These are phyloP conservation scores for Digitaria exilis DNA, from an alignment of 202 grass and related monocot species.

Conservation along the genomic window DNA sequence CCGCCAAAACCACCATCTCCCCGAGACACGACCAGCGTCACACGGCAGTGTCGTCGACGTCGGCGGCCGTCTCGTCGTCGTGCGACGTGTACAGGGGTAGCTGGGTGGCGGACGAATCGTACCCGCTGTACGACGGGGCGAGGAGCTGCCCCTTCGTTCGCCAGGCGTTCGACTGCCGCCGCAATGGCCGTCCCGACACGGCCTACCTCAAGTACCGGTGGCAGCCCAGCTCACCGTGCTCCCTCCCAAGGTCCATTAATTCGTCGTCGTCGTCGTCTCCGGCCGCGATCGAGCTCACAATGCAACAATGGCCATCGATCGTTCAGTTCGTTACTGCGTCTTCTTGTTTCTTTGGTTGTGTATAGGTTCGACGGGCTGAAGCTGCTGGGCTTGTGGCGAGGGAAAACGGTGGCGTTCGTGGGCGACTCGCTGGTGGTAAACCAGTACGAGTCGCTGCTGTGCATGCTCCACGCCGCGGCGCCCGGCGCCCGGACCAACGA, in stretches of 20 bases:
- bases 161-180: conserved; percentile 56
- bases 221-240: conserved; percentile 66
- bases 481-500: conserved; percentile 38
- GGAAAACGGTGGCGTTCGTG: conserved; percentile 86
- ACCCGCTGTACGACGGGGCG: conserved; percentile 71
- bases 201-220: conserved; percentile 70
- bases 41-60: too few species aligned
- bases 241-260: conserved; percentile 56
- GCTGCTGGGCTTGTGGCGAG: conserved; percentile 55
- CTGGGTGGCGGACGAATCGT: conserved; percentile 68
- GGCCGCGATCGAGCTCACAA: too few species aligned
- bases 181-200: conserved; percentile 54
- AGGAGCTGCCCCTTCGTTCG: conserved; percentile 68
- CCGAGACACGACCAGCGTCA: not conserved
- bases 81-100: conserved; percentile 68
- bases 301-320: too few species aligned
- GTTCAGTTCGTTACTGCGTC: not conserved
- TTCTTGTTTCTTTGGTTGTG: not conserved
- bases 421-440: conserved; percentile 85
- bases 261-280: too few species aligned
- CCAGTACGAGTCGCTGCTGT: conserved; percentile 84
- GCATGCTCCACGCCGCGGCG: conserved; percentile 63
- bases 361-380: conserved; percentile 71
- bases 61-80: not conserved
- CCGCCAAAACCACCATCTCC: not conserved